These are phyloP conservation scores for Roridomyces roridus DNA, from an alignment of 768 basidiomycete genomes.

Conservation along the genomic window DNA sequence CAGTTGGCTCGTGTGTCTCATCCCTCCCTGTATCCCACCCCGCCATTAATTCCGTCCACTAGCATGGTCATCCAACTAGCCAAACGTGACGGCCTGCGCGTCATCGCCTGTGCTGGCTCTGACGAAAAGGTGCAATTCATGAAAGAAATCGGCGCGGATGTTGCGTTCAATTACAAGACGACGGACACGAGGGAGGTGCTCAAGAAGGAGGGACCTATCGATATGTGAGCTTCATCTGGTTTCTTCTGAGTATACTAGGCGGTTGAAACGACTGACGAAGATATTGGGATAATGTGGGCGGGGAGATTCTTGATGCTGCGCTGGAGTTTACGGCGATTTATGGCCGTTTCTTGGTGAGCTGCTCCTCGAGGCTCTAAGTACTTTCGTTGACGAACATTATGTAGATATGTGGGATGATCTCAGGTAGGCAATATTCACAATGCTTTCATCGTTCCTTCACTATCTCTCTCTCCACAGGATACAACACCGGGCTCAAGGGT, in stretches of 20 bases:
- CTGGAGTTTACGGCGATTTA: conserved; percentile 47
- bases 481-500: too few relatives aligned
- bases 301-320: conserved; percentile 62
- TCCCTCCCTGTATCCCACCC: too few relatives aligned
- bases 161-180: conserved; percentile 79
- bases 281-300: conserved; percentile 67
- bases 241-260: neutral
- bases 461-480: too few relatives aligned
- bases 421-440: too few relatives aligned
- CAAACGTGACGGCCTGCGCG: conserved; percentile 58
- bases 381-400: neutral
- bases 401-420: conserved; percentile 49
- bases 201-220: conserved; percentile 56
- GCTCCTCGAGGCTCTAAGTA: conserved; percentile 29
- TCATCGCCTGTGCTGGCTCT: conserved; percentile 73
- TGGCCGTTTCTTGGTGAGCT: conserved; percentile 58
- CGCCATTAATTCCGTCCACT: too few relatives aligned
- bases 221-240: conserved; percentile 45
- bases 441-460: too few relatives aligned
- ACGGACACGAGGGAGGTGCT: conserved; percentile 57
- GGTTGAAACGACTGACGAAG: conserved; percentile 26
- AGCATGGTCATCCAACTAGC: conserved; percentile 59
- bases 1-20: conserved; percentile 63
- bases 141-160: conserved; percentile 64
- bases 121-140: conserved; percentile 74